phyloP scores from a whole-genome alignment of 164 flowering plant species.

The Tetracentron sinense region DNA sequence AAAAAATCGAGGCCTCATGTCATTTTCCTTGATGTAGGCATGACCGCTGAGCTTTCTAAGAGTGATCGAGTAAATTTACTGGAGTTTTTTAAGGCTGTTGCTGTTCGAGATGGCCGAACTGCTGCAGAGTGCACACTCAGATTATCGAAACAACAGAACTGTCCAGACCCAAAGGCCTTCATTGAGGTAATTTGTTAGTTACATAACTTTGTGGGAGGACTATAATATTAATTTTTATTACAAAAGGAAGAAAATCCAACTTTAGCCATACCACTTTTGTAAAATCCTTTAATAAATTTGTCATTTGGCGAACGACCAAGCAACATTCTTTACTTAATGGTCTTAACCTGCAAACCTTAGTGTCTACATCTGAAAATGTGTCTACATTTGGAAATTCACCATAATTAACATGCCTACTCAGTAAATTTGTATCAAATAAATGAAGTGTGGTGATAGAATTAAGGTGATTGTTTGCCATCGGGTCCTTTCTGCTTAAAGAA shows the following conservation, averaged over 20 bases:
- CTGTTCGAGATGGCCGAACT: slow-evolving; percentile 65
- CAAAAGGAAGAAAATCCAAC: no score
- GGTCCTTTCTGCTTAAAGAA: no score
- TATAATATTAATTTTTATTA: no score
- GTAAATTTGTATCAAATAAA: not conserved
- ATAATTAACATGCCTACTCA: not conserved
- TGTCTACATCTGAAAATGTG: no score
- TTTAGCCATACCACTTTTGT: no score
- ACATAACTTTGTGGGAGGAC: not conserved
- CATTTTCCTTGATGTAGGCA: slow-evolving; percentile 73
- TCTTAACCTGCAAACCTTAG: not conserved
- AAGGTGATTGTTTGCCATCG: no score
- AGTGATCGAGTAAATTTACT: slow-evolving; percentile 49
- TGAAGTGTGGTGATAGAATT: not conserved
- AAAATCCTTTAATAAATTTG: not conserved
- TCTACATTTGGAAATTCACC: no score
- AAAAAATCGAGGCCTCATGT: slow-evolving; percentile 68
- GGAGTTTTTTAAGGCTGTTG: slow-evolving; percentile 76
- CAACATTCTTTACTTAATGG: not conserved
- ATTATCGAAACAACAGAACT: slow-evolving; percentile 57
- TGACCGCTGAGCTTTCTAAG: slow-evolving; percentile 79
- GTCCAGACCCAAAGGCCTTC: slow-evolving; percentile 70
- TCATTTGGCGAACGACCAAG: not conserved
- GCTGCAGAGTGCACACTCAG: slow-evolving; percentile 66
- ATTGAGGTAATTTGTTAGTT: slow-evolving; percentile 39